Percentiles rank a stretch among this genome's conserved stretches.
phyloP scores from a whole-genome alignment of 2,329 filamentous ascomycete species.

The Magnaporthiopsis poae region DNA sequence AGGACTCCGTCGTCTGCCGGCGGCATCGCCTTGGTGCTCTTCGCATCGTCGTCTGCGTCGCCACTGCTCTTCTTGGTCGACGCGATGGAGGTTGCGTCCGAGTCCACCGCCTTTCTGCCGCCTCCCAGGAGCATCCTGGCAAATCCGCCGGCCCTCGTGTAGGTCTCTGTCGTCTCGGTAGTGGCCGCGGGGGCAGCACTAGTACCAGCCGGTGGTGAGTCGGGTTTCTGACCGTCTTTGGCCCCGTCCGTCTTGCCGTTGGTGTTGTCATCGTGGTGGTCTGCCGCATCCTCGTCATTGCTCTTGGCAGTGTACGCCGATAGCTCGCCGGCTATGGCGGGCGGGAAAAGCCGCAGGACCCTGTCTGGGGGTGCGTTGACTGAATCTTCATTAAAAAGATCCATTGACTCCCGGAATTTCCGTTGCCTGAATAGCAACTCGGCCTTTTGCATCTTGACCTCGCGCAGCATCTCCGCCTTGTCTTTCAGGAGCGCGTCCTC shows the following conservation, averaged over 20 bases:
- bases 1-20: constrained; percentile 38
- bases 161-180: constrained; percentile 23
- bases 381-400: constrained; percentile 74
- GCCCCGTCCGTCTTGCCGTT: constrained; percentile 19
- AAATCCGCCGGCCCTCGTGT: constrained; percentile 29
- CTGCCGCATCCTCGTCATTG: neutral
- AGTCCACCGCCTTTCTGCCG: constrained; percentile 31
- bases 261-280: neutral
- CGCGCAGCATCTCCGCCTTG: constrained; percentile 69
- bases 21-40: constrained; percentile 39
- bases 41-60: constrained; percentile 43
- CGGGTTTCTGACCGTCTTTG: constrained; percentile 15
- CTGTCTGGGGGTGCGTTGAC: constrained; percentile 82
- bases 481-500: constrained; percentile 82
- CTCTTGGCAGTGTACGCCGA: constrained; percentile 34
- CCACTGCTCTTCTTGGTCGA: constrained; percentile 43
- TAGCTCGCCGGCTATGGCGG: constrained; percentile 70
- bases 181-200: constrained; percentile 15
- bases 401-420: constrained; percentile 76
- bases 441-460: constrained; percentile 86
- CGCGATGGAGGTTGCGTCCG: constrained; percentile 50
- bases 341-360: constrained; percentile 77
- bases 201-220: constrained; percentile 24
- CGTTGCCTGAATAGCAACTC: constrained; percentile 71
- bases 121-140: constrained; percentile 42